Evolutionary conservation across 768 basidiomycete species (phyloP).

Genomic region (Leucosporidium scottii): DNA sequence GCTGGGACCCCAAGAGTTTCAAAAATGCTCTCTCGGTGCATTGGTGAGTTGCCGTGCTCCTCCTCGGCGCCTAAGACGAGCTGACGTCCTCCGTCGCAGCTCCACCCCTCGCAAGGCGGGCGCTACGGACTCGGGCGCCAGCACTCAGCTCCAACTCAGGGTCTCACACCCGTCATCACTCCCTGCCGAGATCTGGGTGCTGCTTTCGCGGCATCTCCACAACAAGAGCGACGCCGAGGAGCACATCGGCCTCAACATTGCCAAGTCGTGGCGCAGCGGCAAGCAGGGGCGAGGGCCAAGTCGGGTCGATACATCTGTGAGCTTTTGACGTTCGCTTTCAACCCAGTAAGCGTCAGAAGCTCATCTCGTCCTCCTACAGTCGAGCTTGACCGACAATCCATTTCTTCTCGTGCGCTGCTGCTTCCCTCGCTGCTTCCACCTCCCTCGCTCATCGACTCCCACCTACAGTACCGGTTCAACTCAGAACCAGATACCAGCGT

Average conservation of each 20-base stretch:
- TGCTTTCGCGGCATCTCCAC: slow-evolving; percentile 67
- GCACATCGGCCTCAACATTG: slow-evolving; percentile 55
- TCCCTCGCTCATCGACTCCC: not conserved
- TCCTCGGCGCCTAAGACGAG: not conserved
- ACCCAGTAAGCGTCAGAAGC: not conserved
- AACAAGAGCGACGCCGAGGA: slow-evolving; percentile 56
- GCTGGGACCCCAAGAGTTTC: slow-evolving; percentile 73
- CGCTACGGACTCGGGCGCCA: not conserved
- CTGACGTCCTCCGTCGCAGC: not conserved
- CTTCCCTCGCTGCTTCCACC: not conserved
- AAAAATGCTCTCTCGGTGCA: slow-evolving; percentile 5
- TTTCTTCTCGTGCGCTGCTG: slow-evolving; percentile 6
- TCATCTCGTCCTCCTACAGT: not conserved
- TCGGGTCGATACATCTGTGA: slow-evolving; percentile 5
- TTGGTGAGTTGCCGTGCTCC: slow-evolving; percentile 1
- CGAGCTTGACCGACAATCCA: slow-evolving; percentile 15
- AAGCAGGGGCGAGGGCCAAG: too few species aligned
- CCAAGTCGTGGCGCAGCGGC: not conserved
- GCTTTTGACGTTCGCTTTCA: not conserved
- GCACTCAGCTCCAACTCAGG: not conserved
- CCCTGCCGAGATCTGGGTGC: slow-evolving; percentile 60
- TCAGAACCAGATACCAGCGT: slow-evolving; percentile 28
- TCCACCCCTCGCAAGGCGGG: not conserved
- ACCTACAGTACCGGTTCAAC: slow-evolving; percentile 37
- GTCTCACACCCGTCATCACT: not conserved